These are phyloP conservation scores for Candida sojae DNA, from an alignment of 1,139 yeast species.

Conservation along the genomic window DNA sequence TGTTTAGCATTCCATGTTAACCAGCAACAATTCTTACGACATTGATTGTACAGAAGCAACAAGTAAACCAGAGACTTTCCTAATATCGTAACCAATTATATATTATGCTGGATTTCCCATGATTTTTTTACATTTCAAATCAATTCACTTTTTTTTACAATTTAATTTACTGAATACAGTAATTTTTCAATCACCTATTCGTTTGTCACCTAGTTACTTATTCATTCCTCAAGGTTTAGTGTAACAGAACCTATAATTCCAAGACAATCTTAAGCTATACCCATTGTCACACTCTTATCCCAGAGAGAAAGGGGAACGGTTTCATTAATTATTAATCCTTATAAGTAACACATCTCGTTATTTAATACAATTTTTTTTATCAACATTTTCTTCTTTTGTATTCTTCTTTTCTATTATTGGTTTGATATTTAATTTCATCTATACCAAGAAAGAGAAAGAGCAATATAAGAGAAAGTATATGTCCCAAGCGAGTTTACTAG, in stretches of 20 bases:
- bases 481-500: conserved; percentile 7
- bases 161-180: not conserved
- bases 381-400: not conserved
- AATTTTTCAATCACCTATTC: not conserved
- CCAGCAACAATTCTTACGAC: not conserved
- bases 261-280: too few species aligned
- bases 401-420: not conserved
- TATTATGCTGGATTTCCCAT: not conserved
- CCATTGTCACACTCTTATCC: not conserved
- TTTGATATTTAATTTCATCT: not conserved
- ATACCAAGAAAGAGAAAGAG: not conserved
- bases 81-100: not conserved
- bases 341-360: not conserved
- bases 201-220: not conserved
- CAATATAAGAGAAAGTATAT: conserved; percentile 1
- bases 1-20: not conserved
- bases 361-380: not conserved
- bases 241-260: too few species aligned
- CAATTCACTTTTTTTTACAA: not conserved
- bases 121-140: not conserved
- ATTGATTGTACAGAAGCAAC: not conserved
- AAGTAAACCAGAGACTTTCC: not conserved
- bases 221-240: not conserved
- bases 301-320: not conserved
- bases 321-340: not conserved